These are phyloP conservation scores for Paecilomyces sp. DNA, from an alignment of 2,329 filamentous ascomycete species.

Conservation along the genomic window DNA sequence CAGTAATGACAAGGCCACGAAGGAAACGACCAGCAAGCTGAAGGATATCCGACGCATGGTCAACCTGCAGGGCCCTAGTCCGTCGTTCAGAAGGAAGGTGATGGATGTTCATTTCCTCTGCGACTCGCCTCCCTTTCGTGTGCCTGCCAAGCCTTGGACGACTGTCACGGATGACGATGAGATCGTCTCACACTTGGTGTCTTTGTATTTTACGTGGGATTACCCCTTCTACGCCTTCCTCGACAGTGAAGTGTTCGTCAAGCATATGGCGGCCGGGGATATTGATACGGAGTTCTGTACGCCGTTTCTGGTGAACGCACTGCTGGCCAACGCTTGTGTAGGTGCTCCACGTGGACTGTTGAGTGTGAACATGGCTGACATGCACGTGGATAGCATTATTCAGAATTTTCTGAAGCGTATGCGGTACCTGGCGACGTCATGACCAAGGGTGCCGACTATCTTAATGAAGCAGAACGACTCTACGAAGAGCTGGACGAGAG, in stretches of 20 bases:
- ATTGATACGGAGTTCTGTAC: conserved; percentile 67
- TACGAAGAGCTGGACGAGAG: conserved; percentile 10
- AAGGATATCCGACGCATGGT: conserved; percentile 22
- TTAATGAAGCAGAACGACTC: conserved; percentile 29
- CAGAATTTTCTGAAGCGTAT: conserved; percentile 32
- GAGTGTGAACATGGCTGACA: not conserved
- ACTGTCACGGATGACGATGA: conserved; percentile 67
- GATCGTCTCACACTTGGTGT: conserved; percentile 72
- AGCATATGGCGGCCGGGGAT: conserved; percentile 33
- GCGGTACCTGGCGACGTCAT: conserved; percentile 27
- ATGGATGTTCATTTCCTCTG: conserved; percentile 36
- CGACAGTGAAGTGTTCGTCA: conserved; percentile 67
- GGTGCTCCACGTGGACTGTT: conserved; percentile 5
- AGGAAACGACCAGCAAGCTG: conserved; percentile 15
- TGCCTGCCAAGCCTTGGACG: conserved; percentile 60
- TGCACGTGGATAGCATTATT: conserved; percentile 23
- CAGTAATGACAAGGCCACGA: conserved; percentile 6
- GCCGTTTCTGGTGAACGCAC: conserved; percentile 80
- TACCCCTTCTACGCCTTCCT: conserved; percentile 81
- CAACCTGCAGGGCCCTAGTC: conserved; percentile 22
- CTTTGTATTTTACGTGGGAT: conserved; percentile 92
- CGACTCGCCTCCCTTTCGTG: conserved; percentile 24
- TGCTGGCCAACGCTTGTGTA: conserved; percentile 56
- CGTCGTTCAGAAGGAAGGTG: conserved; percentile 28
- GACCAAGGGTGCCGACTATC: conserved; percentile 28